Evolutionary conservation across 2,329 filamentous ascomycete genomes (phyloP), one percentile per base, ranked within the genome.

Genomic region (Dactylonectria estremocensis): DNA sequence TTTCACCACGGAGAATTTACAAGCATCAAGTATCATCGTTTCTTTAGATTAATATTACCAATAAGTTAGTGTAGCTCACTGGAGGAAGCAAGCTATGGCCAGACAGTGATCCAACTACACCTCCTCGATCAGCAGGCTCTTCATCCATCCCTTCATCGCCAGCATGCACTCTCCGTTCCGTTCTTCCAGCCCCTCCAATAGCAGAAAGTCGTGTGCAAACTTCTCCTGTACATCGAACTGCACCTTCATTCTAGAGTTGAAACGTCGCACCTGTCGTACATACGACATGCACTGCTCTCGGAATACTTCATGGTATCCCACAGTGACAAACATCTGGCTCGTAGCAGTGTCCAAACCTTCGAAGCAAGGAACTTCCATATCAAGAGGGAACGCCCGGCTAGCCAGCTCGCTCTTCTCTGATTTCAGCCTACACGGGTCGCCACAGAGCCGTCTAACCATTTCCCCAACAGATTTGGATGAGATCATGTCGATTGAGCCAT

Each of bases 141-240:
- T 58, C 55, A 58, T 62, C 63, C 63, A 66, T 5, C 3, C 24
- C 20, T 49, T 54, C 63, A 66, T 66, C 3, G 49, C 37, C 14
- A 24, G 24, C 40, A 66, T 55, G 40, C 61, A 69, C 31, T 65
- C 64, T 43, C 66, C 64, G 46, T 33, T 54, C 4, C 60, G 55
- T 28, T 50, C 37, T 14, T 57, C 52, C 46, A 61, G 37, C 8
- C 64, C 60, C 20, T 69, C 69, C n/a, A 67, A 55, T 10, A 69
- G 49, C 8, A 67, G 64, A 18, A 66, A 61, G 24, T 69, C 69
- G 28, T 72, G 70, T 2, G 64, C 61, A 28, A 69, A 61, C 11
- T 40, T 35, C n/a, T 57, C 46, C 3, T 54, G 53, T 16, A 61
- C 22, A 8, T 66, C 62, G 16, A 64, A 22, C 13, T 46, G 37